Conservation (phyloP, 1,284 basidiomycete genomes). For the Calocybe gambosa region DNA sequence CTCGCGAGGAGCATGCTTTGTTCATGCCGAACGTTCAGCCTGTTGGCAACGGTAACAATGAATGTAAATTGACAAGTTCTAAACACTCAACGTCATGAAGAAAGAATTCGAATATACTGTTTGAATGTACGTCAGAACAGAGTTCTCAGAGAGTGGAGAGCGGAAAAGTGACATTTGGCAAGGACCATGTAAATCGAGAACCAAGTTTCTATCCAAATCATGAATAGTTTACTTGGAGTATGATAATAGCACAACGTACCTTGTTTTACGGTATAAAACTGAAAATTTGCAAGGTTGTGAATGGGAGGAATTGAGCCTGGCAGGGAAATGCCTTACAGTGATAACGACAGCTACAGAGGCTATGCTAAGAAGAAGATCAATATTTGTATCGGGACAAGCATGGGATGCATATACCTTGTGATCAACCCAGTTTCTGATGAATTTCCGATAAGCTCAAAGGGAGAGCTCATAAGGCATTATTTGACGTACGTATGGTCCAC, state of each 20-base stretch:
- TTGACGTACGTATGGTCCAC: slow-evolving; percentile 18
- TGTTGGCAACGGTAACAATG: neutral
- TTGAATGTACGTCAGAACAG: neutral
- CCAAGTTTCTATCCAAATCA: slow-evolving; percentile 14
- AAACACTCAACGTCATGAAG: slow-evolving; percentile 3
- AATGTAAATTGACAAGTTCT: too few relatives aligned
- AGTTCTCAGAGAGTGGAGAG: too few relatives aligned
- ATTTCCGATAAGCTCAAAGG: neutral
- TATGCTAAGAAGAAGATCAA: slow-evolving; percentile 5
- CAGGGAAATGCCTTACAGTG: slow-evolving; percentile 10
- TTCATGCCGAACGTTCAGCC: neutral
- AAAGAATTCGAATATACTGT: slow-evolving; percentile 14
- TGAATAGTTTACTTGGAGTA: too few relatives aligned
- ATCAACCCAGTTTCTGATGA: slow-evolving; percentile 19
- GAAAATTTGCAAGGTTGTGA: neutral
- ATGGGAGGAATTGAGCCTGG: neutral
- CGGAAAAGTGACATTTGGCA: slow-evolving; percentile 13
- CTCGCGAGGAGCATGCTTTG: too few relatives aligned
- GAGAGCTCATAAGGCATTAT: neutral
- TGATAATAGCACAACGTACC: slow-evolving; percentile 6
- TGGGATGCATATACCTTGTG: slow-evolving; percentile 14
- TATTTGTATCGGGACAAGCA: neutral
- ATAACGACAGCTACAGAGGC: slow-evolving; percentile 17
- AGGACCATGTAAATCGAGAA: slow-evolving; percentile 16
- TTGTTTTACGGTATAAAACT: slow-evolving; percentile 18